Base-by-base conservation (phyloP, 257 asterid genomes). In the Linderniella brevidens region DNA sequence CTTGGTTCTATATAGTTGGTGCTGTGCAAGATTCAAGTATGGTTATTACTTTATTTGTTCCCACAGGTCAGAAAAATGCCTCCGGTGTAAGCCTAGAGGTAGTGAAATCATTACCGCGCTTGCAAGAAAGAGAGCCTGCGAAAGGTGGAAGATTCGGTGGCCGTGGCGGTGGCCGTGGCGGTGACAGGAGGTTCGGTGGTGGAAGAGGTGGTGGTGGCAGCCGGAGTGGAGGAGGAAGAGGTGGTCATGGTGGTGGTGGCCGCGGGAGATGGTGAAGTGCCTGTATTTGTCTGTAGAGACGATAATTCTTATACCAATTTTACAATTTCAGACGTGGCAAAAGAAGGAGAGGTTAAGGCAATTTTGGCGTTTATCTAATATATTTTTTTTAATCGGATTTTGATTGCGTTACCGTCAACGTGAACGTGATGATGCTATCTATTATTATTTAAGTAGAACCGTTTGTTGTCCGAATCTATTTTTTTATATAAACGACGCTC, bases 51-150 rank as follows among this genome's bases (percentile, higher is more conserved):
- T 12, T 16, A 19, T 48, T 2, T 20, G 11, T 48, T 11, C 38
- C 14, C 18, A 53, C 71, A 90, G 99, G 93, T 14, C 57, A 64
- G 35, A 66, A 68, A 46, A 79, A 70, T 63, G 79, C 85, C 3
- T 66, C 66, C 36, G 94, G 86, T 37, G 73, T 90, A 59, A 79
- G 40, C 41, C 56, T 90, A 48, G 74, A 73, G 55, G 81, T 73
- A 41, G 92, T 85, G 49, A 70, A 62, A 44, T 12, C 56, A 38
- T 54, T 90, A 61, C 98, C 98, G 8, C 59, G 35, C 8, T 65
- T 90, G 65, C 90, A 77, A 73, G 92, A 78, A 42, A 76, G 74
- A 61, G 96, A 81, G 25, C 76, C 50, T 49, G 16, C 67, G 3
- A 64, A 75, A 53, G 73, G 82, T 16, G 67, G 87, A 17, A 68